Base-by-base conservation (phyloP, 768 basidiomycete species). In the Tylopilus intermedius region DNA sequence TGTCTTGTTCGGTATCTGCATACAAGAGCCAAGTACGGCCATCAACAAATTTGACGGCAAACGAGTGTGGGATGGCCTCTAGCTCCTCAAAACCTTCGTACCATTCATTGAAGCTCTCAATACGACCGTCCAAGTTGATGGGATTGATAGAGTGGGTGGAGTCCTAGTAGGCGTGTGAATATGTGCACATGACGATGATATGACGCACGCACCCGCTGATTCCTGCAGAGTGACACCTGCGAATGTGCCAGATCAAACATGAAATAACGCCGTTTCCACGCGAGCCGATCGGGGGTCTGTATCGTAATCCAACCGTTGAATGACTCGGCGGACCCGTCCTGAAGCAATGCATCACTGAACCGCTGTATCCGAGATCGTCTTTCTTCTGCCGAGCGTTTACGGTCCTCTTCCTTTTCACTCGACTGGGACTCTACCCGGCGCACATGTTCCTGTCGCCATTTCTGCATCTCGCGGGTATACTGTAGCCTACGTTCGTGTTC, bases 261-360 rank as follows among this genome's bases (percentile, higher is more conserved):
- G 67, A 77, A 84, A 59, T 78, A 86, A n/a, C 83, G 72, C 53
- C 85, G 73, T 59, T 80, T 81, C 85, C 85, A 87, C 1, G 74
- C 69, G 49, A 82, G 65, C 3, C 72, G 73, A 13, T 80, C 78
- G 27, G 71, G 70, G 3, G 76, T 75, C 61, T 84, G 83, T 47
- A 85, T 70, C 1, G 82, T 83, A 3, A 83, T 76, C 81, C 83
- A 84, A 0, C 84, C 85, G 10, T 72, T 71, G 48, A 75, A 58
- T 14, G 76, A 69, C 14, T 71, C 68, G 48, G 65, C 68, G 6
- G 60, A 61, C 49, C 71, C 74, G 33, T 76, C 69, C 47, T 73
- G 74, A 38, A 74, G 70, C 35, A 78, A 75, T 4, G 71, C 74
- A 41, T 72, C 67, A 57, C 74, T 71, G 21, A 86, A 77, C 56